A percentile compares a stretch with the other conserved stretches of the same genome.
Conservation (phyloP, 306 rosid genomes). For the Gillenia trifoliata region DNA sequence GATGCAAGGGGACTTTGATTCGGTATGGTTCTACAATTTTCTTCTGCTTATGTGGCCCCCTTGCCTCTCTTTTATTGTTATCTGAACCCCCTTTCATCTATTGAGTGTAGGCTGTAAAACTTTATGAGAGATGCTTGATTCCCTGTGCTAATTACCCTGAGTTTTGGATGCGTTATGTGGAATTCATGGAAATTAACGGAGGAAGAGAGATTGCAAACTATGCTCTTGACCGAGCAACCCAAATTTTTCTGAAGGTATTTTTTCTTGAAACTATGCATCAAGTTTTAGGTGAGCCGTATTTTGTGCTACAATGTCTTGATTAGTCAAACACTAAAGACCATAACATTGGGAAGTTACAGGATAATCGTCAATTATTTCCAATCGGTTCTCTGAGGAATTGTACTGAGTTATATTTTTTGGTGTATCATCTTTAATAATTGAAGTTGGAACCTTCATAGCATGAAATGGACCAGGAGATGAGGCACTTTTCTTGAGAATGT, state of each 20-base stretch:
- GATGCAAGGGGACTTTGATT: constrained; percentile 81
- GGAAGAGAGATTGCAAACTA: constrained; percentile 87
- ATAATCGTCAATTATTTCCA: neutral
- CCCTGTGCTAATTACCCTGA: constrained; percentile 89
- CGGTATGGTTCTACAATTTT: constrained; percentile 51
- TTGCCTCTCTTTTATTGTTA: neutral
- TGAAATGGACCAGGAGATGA: neutral
- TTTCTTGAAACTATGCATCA: neutral
- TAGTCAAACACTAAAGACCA: neutral
- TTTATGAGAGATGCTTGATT: constrained; percentile 89
- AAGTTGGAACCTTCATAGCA: neutral
- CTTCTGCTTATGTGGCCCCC: constrained; percentile 11
- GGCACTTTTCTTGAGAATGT: neutral
- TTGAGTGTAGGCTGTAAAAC: constrained; percentile 63
- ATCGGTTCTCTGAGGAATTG: neutral
- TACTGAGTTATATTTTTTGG: neutral
- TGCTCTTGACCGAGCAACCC: constrained; percentile 81
- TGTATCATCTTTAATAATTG: neutral
- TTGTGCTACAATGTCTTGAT: neutral
- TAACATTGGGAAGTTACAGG: neutral
- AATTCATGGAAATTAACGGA: constrained; percentile 82
- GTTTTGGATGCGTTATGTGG: constrained; percentile 90
- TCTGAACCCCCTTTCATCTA: constrained; percentile 21
- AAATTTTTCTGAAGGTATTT: constrained; percentile 65
- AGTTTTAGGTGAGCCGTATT: neutral